These are phyloP conservation scores for Kwoniella europaea DNA, from an alignment of 768 basidiomycete species.

Conservation along the genomic window DNA sequence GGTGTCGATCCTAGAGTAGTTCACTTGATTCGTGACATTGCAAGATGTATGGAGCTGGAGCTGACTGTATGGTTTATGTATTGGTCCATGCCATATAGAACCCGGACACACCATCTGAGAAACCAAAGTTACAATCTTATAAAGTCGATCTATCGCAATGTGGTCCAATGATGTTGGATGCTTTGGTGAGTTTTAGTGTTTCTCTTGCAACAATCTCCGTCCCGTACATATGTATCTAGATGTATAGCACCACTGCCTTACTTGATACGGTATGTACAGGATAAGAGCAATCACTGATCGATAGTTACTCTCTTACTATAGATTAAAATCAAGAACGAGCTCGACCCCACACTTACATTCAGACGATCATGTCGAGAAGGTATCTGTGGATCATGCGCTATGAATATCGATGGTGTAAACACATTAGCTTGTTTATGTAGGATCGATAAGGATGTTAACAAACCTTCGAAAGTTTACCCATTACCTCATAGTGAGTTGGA, in stretches of 20 bases:
- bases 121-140: constrained; percentile 89
- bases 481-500: constrained; percentile 85
- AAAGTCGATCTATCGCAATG: constrained; percentile 89
- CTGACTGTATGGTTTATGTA: not conserved
- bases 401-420: constrained; percentile 97
- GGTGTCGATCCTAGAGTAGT: too few species aligned
- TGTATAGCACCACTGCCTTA: too few species aligned
- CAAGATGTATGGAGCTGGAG: not conserved
- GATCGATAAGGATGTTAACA: constrained; percentile 75
- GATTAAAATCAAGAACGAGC: constrained; percentile 99
- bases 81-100: constrained; percentile 64
- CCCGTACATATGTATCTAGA: too few species aligned
- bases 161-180: constrained; percentile 80
- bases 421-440: constrained; percentile 96
- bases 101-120: constrained; percentile 89
- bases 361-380: constrained; percentile 65
- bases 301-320: constrained; percentile 58
- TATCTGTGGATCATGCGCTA: constrained; percentile 97
- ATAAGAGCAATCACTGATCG: too few species aligned
- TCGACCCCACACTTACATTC: constrained; percentile 96
- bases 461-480: constrained; percentile 91
- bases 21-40: not conserved
- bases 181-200: constrained; percentile 44
- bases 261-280: too few species aligned
- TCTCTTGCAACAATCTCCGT: not conserved